Percentiles rank a stretch among this genome's conserved stretches.
Conservation (phyloP, 129 eudicot species). For the Flaveria bidentis region DNA sequence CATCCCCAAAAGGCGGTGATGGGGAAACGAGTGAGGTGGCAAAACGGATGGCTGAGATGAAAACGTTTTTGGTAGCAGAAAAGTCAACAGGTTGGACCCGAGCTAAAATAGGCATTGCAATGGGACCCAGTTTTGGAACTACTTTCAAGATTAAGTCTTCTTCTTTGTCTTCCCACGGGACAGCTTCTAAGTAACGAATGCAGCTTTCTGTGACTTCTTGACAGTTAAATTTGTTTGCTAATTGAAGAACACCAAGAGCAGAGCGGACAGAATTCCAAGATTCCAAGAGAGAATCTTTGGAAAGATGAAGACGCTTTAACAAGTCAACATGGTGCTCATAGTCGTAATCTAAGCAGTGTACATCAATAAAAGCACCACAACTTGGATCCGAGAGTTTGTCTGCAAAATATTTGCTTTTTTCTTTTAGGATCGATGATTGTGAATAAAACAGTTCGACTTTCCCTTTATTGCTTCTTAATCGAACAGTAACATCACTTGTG, state of each 20-base stretch:
- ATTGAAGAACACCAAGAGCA: slow-evolving; percentile 64
- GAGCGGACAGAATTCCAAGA: slow-evolving; percentile 67
- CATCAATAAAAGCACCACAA: slow-evolving; percentile 41
- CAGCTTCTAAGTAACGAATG: slow-evolving; percentile 72
- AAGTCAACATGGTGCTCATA: slow-evolving; percentile 61
- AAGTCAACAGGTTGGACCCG: slow-evolving; percentile 60
- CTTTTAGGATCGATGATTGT: slow-evolving; percentile 55
- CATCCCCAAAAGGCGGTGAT: slow-evolving; percentile 68
- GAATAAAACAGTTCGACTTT: slow-evolving; percentile 45
- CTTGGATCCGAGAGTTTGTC: slow-evolving; percentile 44
- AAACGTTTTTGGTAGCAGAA: slow-evolving; percentile 57
- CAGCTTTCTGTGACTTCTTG: slow-evolving; percentile 56
- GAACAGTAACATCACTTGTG: slow-evolving; percentile 53
- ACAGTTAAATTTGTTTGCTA: slow-evolving; percentile 51
- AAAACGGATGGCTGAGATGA: slow-evolving; percentile 73
- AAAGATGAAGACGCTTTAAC: slow-evolving; percentile 50
- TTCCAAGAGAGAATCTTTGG: slow-evolving; percentile 47
- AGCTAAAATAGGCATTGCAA: slow-evolving; percentile 76
- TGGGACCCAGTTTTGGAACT: slow-evolving; percentile 58
- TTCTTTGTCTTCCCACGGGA: slow-evolving; percentile 85
- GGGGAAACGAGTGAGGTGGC: slow-evolving; percentile 64
- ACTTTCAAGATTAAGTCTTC: slow-evolving; percentile 61
- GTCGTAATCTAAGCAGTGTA: slow-evolving; percentile 57
- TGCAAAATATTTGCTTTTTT: slow-evolving; percentile 62
- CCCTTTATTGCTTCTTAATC: slow-evolving; percentile 56